Evolutionary conservation across 2,329 filamentous ascomycete genomes (phyloP).

Genomic region (Exophiala sideris): DNA sequence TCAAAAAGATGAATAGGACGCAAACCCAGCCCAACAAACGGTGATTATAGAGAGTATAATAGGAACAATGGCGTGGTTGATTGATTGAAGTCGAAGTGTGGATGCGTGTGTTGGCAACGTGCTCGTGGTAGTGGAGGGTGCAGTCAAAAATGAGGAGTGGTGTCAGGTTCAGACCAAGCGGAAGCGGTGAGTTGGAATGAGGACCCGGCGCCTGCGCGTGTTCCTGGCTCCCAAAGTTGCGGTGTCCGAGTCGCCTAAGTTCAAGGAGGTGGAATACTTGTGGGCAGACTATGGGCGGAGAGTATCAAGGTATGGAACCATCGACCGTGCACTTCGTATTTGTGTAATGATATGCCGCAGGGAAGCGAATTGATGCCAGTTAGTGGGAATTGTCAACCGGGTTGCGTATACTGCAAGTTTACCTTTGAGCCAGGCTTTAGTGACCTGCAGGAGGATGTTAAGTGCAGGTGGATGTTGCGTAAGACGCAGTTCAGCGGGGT

Average conservation of each 20-base stretch:
- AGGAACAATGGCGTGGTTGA: background rate
- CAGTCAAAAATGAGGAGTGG: constrained; percentile 1
- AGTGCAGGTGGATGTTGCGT: too few relatives aligned
- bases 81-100: background rate
- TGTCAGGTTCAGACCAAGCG: background rate
- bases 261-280: background rate
- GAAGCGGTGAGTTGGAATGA: background rate
- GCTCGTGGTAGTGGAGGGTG: background rate
- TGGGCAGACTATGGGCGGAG: background rate
- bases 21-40: background rate
- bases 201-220: background rate
- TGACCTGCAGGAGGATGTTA: too few relatives aligned
- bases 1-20: constrained; percentile 1
- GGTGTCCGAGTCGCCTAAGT: too few relatives aligned
- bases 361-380: background rate
- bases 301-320: background rate
- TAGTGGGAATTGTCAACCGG: too few relatives aligned
- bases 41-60: constrained; percentile 11
- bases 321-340: background rate
- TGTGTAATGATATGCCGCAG: background rate
- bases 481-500: too few relatives aligned
- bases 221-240: too few relatives aligned
- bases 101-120: background rate
- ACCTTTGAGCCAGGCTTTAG: too few relatives aligned
- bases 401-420: background rate